Percentiles rank a stretch among this genome's conserved stretches.
Conservation (phyloP, 176 grass and related monocot species). For the Carex cristatella region DNA sequence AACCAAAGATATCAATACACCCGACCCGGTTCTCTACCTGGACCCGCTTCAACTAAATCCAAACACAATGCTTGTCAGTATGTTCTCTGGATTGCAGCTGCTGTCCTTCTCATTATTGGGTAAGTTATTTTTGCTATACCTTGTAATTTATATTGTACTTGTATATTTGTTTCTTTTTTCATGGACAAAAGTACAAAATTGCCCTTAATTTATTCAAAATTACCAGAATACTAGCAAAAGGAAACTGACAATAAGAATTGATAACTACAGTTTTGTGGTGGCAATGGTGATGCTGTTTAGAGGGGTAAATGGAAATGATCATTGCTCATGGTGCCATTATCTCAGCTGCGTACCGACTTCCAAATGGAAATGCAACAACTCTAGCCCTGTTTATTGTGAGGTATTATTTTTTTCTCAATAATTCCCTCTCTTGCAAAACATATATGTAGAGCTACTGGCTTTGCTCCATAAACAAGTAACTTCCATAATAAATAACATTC, state of each 20-base stretch:
- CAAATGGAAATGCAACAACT: constrained; percentile 54
- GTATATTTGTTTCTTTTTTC: not conserved
- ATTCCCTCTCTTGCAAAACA: not conserved
- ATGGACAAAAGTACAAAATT: not conserved
- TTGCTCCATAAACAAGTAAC: not conserved
- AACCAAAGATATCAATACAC: constrained; percentile 28
- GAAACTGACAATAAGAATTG: constrained; percentile 11
- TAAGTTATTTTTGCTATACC: constrained; percentile 9
- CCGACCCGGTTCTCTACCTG: constrained; percentile 21
- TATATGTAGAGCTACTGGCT: not conserved
- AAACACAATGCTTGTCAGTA: constrained; percentile 81
- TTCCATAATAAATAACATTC: not conserved
- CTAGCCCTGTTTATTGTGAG: constrained; percentile 34
- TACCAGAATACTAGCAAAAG: not conserved
- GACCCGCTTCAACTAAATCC: constrained; percentile 9
- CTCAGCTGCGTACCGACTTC: constrained; percentile 65
- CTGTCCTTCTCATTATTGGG: constrained; percentile 46
- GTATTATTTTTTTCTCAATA: constrained; percentile 18
- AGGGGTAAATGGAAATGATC: constrained; percentile 64
- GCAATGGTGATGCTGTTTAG: constrained; percentile 55
- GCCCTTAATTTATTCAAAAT: not conserved
- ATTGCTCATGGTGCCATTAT: constrained; percentile 86
- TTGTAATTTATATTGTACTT: not conserved
- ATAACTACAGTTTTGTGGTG: constrained; percentile 47
- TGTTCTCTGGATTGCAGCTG: constrained; percentile 51